phyloP scores from a whole-genome alignment of 768 basidiomycete species.

The Sistotremastrum niveocremeum region DNA sequence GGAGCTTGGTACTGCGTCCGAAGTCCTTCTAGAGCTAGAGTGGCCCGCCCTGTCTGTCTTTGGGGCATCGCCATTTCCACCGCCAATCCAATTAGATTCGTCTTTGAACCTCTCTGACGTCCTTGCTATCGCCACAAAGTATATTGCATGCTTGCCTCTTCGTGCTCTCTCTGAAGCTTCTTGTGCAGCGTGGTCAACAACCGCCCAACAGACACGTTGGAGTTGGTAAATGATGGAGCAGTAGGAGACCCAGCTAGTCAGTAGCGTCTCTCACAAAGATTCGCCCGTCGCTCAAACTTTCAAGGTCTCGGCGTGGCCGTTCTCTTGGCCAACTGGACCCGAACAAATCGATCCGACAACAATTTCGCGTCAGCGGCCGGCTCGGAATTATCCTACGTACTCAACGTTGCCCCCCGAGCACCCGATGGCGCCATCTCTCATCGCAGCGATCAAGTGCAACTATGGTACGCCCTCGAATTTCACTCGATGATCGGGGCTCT shows the following conservation, averaged over 20 bases:
- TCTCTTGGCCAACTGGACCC: constrained; percentile 45
- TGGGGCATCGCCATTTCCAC: constrained; percentile 26
- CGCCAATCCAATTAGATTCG: constrained; percentile 14
- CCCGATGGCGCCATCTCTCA: constrained; percentile 28
- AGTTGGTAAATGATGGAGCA: constrained; percentile 41
- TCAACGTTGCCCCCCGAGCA: constrained; percentile 17
- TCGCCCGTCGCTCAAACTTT: too few species aligned
- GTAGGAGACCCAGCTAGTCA: constrained; percentile 63
- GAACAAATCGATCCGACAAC: too few species aligned
- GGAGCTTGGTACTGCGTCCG: constrained; percentile 40
- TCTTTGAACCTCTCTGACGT: constrained; percentile 18
- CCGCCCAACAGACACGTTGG: constrained; percentile 24
- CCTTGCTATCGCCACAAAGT: constrained; percentile 33
- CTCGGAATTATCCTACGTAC: constrained; percentile 6
- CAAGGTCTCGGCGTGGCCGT: constrained; percentile 48
- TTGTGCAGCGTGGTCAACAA: constrained; percentile 27
- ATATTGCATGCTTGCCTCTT: too few species aligned
- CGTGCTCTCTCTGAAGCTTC: too few species aligned
- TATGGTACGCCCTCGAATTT: constrained; percentile 17
- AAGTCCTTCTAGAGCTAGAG: constrained; percentile 38
- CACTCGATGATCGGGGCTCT: neutral
- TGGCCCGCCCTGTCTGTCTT: constrained; percentile 31
- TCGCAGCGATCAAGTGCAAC: constrained; percentile 19
- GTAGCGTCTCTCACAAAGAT: too few species aligned
- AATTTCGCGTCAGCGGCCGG: too few species aligned